Base-by-base conservation (phyloP, 306 rosid species). In the Prunus padus region DNA sequence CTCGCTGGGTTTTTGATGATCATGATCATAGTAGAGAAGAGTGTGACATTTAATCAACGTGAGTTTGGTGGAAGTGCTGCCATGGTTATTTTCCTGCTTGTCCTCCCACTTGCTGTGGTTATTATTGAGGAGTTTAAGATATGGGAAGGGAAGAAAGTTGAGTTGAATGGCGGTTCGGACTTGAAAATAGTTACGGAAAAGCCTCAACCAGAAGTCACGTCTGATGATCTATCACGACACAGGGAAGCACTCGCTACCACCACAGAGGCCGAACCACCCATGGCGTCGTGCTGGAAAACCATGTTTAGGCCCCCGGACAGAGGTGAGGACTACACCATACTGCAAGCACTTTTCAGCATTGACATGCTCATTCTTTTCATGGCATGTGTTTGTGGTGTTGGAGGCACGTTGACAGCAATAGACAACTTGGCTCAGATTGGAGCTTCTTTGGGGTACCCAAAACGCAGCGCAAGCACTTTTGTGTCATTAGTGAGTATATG, bases 1-100 rank as follows among this genome's bases (percentile, higher is more conserved):
- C 92, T 88, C 1, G 92, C 92, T 11, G 89, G 92, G 26, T 88
- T 85, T 65, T 67, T 88, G 13, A 88, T 85, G 88, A 40, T 88
- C n/a, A 85, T 85, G 88, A 88, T 85, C 61, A 85, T 88, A 19
- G 8, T 86, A 4, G 69, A 88, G 25, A 83, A 74, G 2, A 42
- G 51, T 13, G 79, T 59, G 8, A n/a, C 44, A 1, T 88, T 88
- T 60, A 76, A 80, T 0, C 79, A 22, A 31, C 20, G 30, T 18
- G 92, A 79, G 65, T 88, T 59, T 31, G 85, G 82, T n/a, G 72
- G 62, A 19, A 85, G 88, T 75, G 83, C 88, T 28, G 72, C 76
- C 3, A 52, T 80, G 69, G 89, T 88, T 44, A 16, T 83, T 54
- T 57, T 85, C 69, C 62, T 85, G 59, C 88, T 88, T 51, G 42